A percentile compares a stretch with the other conserved stretches of the same genome.
Conservation (phyloP, 192 early-diverging fungal species). For the Entomortierella beljakovae region DNA sequence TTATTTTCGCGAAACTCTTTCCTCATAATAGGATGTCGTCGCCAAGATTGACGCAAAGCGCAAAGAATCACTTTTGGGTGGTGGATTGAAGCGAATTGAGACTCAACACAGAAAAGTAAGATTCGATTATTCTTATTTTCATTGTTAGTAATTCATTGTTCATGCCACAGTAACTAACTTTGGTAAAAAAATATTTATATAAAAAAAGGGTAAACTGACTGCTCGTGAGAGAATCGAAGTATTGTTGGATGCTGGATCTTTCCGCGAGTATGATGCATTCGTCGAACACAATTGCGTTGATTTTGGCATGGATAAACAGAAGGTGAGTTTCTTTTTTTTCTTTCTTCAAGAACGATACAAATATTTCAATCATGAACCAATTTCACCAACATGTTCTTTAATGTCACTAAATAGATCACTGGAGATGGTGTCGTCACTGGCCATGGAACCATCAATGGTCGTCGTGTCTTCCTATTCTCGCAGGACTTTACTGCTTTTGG, state of each 20-base stretch:
- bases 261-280: slow-evolving; percentile 94
- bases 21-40: slow-evolving; percentile 45
- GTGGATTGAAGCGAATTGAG: slow-evolving; percentile 82
- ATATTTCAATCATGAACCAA: neutral
- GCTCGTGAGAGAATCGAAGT: slow-evolving; percentile 91
- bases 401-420: slow-evolving; percentile 65
- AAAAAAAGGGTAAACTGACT: slow-evolving; percentile 86
- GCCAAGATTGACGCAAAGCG: slow-evolving; percentile 74
- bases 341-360: neutral
- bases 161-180: too few species aligned
- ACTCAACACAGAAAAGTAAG: slow-evolving; percentile 88
- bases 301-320: slow-evolving; percentile 86
- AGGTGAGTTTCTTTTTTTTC: slow-evolving; percentile 44
- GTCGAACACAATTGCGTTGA: slow-evolving; percentile 94
- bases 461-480: slow-evolving; percentile 90
- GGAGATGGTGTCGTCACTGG: slow-evolving; percentile 98
- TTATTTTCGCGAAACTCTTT: neutral
- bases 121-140: neutral
- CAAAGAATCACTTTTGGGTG: slow-evolving; percentile 77
- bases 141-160: too few species aligned
- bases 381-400: neutral
- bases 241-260: slow-evolving; percentile 84
- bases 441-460: slow-evolving; percentile 92
- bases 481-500: slow-evolving; percentile 97
- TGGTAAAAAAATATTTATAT: too few species aligned